Base-by-base conservation (phyloP, 1,284 basidiomycete species). In the Fomitopsis schrenkii region DNA sequence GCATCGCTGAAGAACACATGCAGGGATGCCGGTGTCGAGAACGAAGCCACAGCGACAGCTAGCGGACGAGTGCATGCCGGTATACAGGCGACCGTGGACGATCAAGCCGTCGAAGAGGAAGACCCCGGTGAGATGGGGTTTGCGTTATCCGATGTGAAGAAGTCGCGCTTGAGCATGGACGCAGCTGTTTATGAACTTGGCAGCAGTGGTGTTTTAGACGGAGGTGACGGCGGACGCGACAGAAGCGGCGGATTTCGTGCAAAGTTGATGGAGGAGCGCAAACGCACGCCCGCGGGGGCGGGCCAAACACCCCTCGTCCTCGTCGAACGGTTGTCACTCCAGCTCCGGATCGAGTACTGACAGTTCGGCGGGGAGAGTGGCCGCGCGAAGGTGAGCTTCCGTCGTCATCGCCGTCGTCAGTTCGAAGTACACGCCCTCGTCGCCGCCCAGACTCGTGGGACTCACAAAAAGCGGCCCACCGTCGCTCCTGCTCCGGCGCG, bases 31-130 rank as follows among this genome's bases (percentile, higher is more conserved):
- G 0, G 83, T 77, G 3, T 94, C 94, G 36, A 95, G 79, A 1
- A 83, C 44, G 5, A 84, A 76, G 0, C 94, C 94, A 5, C 83
- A 80, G 2, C 78, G 68, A 67, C 92, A 90, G 71, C 96, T 94
- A 9, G 86, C 86, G 75, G 91, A 85, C 5, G 89, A 91, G 75
- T 96, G 94, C 94, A 97, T 95, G 28, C 88, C 94, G 14, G 90
- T 93, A 78, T 98, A 98, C 3, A 98, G 76, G 7, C 97, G 81
- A 0, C 96, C 95, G 64, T 91, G 93, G 5, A 95, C 91, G 62
- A 98, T 92, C 28, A 86, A 80, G 5, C 83, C 80, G 74, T 95
- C 95, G 52, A 88, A 67, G 2, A 76, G 65, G 38, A 95, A 79
- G 12, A 84, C 67, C 53, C 71, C 62, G 55, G 77, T 77, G n/a